Conservation (phyloP, 257 asterid genomes). For the Gentiana straminea region DNA sequence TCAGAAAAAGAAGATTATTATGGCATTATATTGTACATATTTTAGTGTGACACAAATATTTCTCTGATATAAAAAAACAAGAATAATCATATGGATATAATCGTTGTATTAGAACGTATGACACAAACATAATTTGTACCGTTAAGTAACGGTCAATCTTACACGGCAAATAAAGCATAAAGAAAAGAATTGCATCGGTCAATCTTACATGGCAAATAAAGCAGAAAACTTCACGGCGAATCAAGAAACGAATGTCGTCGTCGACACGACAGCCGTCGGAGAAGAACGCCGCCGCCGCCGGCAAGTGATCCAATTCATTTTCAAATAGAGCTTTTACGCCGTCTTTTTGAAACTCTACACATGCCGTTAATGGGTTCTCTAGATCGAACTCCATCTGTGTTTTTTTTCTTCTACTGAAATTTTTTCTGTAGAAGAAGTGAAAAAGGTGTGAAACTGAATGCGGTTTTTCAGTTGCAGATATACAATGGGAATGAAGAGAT, state of each 20-base stretch:
- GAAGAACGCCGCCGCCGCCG: constrained; percentile 13
- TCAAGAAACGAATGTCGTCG: constrained; percentile 20
- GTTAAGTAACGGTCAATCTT: not conserved
- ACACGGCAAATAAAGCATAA: constrained; percentile 33
- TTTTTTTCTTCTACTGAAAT: not conserved
- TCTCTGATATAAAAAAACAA: no score
- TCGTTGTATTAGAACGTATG: not conserved
- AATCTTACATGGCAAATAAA: constrained; percentile 31
- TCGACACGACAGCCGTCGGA: constrained; percentile 12
- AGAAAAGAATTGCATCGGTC: not conserved
- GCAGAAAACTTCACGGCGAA: constrained; percentile 37
- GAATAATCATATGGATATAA: not conserved
- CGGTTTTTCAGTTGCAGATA: constrained; percentile 3
- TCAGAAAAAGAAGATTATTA: no score
- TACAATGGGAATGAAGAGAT: no score
- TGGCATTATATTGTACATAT: no score
- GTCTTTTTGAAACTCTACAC: constrained; percentile 23
- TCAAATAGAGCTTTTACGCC: constrained; percentile 39
- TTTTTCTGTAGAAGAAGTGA: not conserved
- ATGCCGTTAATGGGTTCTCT: constrained; percentile 30
- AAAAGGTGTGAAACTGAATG: constrained; percentile 1
- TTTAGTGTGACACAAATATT: no score
- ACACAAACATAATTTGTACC: not conserved
- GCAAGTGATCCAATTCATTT: constrained; percentile 43
- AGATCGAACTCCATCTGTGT: constrained; percentile 35